Evolutionary conservation across 768 basidiomycete species (phyloP), one percentile per base, ranked within the genome.

Genomic region (Boletales sp.): DNA sequence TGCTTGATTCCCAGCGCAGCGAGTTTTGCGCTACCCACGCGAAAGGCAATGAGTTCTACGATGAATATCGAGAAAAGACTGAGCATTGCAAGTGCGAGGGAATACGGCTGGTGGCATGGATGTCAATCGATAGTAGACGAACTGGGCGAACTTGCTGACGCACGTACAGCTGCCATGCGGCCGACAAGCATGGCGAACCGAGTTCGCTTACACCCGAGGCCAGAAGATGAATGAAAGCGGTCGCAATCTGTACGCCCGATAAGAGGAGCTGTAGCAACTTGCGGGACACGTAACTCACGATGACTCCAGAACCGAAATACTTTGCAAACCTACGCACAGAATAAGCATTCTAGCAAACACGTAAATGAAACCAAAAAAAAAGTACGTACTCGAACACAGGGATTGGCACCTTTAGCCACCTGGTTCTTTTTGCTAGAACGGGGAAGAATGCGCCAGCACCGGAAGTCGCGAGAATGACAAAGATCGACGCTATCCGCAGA

Each of bases 251-350:
- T 25, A 42, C 46, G 54, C 9, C 40, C 17, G 19, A 37, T 54
- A 9, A 53, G 33, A 18, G 41, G 32, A 33, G 18, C 17, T 30
- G 5, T 4, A 9, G 36, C 19, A 12, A 21, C 12, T 2, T 41
- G 44, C 13, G 36, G 35, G n/a, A 14, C 0, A 39, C 57, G 11
- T 14, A 30, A 72, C 84, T 58, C 50, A 89, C 87, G 58, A 91
- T 90, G 43, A 91, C 87, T 21, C 92, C 92, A 13, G 89, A 91
- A 25, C 92, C 92, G 68, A 94, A 94, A 66, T 86, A 92, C 68
- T 91, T 93, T 31, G 88, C 85, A 64, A 93, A 90, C 44, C 87
- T 88, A 50, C 17, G 19, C 15, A 37, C 9, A 30, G 25, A 41
- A 48, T 61, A 11, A 60, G 45, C 4, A 55, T 25, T 25, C 21